These are phyloP conservation scores for Scalesia atractyloides DNA, from an alignment of 129 eudicot genomes.

Conservation along the genomic window DNA sequence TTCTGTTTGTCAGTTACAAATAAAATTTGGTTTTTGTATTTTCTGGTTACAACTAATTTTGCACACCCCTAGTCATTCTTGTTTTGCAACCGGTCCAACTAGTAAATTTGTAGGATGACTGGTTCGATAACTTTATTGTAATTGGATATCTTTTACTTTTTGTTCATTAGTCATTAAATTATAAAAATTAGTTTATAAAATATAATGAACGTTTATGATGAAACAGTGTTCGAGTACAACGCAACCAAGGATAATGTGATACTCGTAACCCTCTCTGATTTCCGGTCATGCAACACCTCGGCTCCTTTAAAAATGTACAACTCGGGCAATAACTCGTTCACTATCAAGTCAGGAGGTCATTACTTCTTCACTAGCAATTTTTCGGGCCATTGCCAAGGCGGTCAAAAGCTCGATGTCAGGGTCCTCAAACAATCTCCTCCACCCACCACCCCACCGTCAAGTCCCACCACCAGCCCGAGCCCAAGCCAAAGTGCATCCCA, in stretches of 20 bases:
- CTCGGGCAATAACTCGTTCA: conserved; percentile 59
- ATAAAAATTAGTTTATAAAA: neutral
- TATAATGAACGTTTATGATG: neutral
- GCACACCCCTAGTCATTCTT: too few relatives aligned
- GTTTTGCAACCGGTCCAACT: too few relatives aligned
- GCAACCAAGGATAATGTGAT: conserved; percentile 45
- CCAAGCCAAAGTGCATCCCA: conserved; percentile 14
- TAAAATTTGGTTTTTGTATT: too few relatives aligned
- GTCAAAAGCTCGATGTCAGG: conserved; percentile 58
- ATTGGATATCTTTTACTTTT: neutral
- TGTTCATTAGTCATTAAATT: neutral
- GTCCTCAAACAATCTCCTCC: conserved; percentile 23
- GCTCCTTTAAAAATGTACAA: conserved; percentile 28
- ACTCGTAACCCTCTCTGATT: conserved; percentile 49
- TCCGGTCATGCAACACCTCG: conserved; percentile 47
- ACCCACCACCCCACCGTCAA: neutral
- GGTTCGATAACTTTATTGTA: neutral
- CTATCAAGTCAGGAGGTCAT: conserved; percentile 50
- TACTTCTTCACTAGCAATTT: conserved; percentile 53
- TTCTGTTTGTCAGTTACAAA: too few relatives aligned
- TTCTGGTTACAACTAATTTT: too few relatives aligned
- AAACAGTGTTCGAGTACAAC: conserved; percentile 58
- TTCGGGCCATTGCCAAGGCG: conserved; percentile 58
- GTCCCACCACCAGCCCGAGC: conserved; percentile 14
- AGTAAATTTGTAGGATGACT: too few relatives aligned